A percentile compares a stretch with the other conserved stretches of the same genome.
Conservation (phyloP, 2,329 filamentous ascomycete genomes). For the Metarhizium album region DNA sequence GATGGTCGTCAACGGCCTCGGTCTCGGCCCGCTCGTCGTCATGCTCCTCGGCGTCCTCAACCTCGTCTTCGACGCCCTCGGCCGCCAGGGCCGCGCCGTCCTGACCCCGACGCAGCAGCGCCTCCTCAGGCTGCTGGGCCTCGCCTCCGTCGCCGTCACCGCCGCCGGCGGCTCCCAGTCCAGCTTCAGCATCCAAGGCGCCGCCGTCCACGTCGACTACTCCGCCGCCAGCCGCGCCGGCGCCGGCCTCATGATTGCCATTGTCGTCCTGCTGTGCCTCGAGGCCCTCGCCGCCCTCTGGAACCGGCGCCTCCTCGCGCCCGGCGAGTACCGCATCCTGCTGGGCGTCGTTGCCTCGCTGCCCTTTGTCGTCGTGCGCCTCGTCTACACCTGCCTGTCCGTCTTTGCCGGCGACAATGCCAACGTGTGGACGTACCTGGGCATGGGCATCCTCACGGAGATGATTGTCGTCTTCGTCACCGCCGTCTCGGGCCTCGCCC, state of each 20-base stretch:
- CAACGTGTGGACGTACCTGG: constrained; percentile 21
- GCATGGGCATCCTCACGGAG: constrained; percentile 23
- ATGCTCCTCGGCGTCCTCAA: constrained; percentile 21
- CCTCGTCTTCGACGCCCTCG: constrained; percentile 35
- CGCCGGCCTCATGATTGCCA: constrained; percentile 20
- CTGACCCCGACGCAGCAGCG: constrained; percentile 20
- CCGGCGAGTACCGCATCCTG: constrained; percentile 46
- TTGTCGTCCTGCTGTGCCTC: constrained; percentile 30
- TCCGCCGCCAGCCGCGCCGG: constrained; percentile 17
- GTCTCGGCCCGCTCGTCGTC: constrained; percentile 37
- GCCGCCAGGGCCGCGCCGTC: constrained; percentile 21
- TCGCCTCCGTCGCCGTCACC: constrained; percentile 26
- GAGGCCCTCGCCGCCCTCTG: constrained; percentile 27
- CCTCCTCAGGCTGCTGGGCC: constrained; percentile 30
- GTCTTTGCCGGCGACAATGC: constrained; percentile 18
- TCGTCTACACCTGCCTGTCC: constrained; percentile 19
- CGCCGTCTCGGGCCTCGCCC: constrained; percentile 19
- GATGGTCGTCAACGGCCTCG: constrained; percentile 21
- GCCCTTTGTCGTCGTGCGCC: constrained; percentile 23
- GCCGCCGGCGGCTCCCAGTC: constrained; percentile 21
- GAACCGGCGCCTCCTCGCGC: constrained; percentile 26
- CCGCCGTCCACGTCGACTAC: constrained; percentile 17
- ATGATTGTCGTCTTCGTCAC: constrained; percentile 21
- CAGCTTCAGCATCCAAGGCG: constrained; percentile 11
- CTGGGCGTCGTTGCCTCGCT: constrained; percentile 26